phyloP scores from a whole-genome alignment of 805 yeast genomes.

The Hyphopichia homilentoma region DNA sequence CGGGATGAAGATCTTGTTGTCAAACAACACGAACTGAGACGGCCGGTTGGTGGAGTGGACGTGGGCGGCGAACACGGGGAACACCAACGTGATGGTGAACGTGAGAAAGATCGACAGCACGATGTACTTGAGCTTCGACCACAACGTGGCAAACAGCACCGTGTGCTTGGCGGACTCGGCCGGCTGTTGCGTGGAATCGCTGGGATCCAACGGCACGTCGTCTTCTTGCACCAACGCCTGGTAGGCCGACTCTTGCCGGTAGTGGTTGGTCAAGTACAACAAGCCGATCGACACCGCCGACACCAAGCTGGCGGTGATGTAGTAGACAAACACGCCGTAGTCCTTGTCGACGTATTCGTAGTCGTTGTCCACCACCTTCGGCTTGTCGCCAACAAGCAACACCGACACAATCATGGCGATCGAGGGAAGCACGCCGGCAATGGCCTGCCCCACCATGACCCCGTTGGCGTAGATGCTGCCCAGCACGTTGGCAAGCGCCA shows the following conservation, averaged over 20 bases:
- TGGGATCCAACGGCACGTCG: conserved; percentile 4
- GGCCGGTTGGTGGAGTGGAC: conserved; percentile 47
- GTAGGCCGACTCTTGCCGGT: conserved; percentile 20
- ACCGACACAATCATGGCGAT: conserved; percentile 59
- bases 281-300: conserved; percentile 39
- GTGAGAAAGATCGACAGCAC: conserved; percentile 69
- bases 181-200: conserved; percentile 1
- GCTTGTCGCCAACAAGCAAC: conserved; percentile 33
- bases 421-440: conserved; percentile 91
- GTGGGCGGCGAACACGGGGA: conserved; percentile 86
- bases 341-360: conserved; percentile 28
- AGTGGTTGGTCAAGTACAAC: conserved; percentile 30
- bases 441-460: conserved; percentile 90
- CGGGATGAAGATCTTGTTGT: conserved; percentile 57
- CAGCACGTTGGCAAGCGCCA: conserved; percentile 78
- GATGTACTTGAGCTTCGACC: conserved; percentile 59
- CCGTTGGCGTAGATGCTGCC: conserved; percentile 76
- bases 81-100: conserved; percentile 69
- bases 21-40: conserved; percentile 36
- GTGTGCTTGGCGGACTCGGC: conserved; percentile 24
- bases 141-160: conserved; percentile 59
- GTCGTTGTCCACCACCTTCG: conserved; percentile 11
- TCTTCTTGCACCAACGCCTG: conserved; percentile 14
- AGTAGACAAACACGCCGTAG: conserved; percentile 43
- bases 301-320: conserved; percentile 49